Percentiles rank a stretch among this genome's conserved stretches.
Evolutionary conservation across 768 basidiomycete species (phyloP).

Genomic region (Suillus cothurnatus): DNA sequence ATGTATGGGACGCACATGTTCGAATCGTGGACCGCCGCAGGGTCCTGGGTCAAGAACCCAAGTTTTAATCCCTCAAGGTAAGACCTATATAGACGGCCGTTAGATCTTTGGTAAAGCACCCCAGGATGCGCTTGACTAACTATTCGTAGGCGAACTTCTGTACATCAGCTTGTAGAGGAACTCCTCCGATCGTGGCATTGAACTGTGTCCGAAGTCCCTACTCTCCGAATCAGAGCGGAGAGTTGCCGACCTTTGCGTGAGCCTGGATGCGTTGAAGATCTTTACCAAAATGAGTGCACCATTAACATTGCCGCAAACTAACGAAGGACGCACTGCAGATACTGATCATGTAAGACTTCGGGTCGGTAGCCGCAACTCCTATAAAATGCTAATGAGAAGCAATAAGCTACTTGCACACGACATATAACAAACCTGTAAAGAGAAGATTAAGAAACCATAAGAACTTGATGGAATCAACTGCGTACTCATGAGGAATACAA

Average conservation of each 20-base stretch:
- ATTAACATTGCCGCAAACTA: background rate
- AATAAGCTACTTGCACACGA: background rate
- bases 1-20: conserved; percentile 57
- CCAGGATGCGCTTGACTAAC: conserved; percentile 36
- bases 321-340: conserved; percentile 63
- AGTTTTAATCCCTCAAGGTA: conserved; percentile 62
- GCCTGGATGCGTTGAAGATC: conserved; percentile 59
- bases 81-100: conserved; percentile 48
- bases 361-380: conserved; percentile 72
- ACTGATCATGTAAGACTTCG: conserved; percentile 62
- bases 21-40: conserved; percentile 52
- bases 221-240: conserved; percentile 59
- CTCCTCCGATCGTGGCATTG: conserved; percentile 53
- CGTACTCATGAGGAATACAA: conserved; percentile 67
- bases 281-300: conserved; percentile 25
- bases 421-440: conserved; percentile 59
- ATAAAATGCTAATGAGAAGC: background rate
- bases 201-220: conserved; percentile 70
- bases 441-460: conserved; percentile 5
- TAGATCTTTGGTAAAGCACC: background rate
- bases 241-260: conserved; percentile 46
- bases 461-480: background rate
- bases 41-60: conserved; percentile 66
- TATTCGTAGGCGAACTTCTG: too few species aligned
- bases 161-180: conserved; percentile 70